Evolutionary conservation across 495 filamentous ascomycete genomes (phyloP).

Genomic region (Astrothelium subdiscretum): DNA sequence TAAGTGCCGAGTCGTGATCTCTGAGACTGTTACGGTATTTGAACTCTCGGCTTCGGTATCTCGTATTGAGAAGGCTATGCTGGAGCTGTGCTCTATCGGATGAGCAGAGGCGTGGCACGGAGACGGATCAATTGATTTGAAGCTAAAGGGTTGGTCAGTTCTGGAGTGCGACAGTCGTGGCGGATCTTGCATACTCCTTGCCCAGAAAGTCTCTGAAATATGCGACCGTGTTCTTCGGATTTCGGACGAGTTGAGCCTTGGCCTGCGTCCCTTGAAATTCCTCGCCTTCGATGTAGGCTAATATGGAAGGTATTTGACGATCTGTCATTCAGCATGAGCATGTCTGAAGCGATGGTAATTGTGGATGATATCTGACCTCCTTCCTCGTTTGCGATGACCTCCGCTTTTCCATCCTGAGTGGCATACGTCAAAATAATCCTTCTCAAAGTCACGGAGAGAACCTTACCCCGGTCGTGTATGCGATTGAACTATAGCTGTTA

Average conservation of each 20-base stretch:
- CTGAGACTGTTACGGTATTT: constrained; percentile 65
- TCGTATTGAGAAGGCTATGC: constrained; percentile 66
- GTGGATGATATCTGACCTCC: constrained; percentile 52
- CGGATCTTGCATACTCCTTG: constrained; percentile 54
- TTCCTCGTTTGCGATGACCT: constrained; percentile 98
- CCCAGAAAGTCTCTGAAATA: constrained; percentile 94
- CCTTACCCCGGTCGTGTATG: constrained; percentile 59
- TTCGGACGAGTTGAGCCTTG: constrained; percentile 82
- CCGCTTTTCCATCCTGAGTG: constrained; percentile 76
- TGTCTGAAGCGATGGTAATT: neutral
- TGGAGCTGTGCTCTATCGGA: constrained; percentile 54
- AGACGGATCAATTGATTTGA: constrained; percentile 91
- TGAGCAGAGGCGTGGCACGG: constrained; percentile 90
- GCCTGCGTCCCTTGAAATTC: constrained; percentile 95
- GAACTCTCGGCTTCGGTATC: constrained; percentile 59
- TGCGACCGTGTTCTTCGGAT: constrained; percentile 81
- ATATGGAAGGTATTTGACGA: constrained; percentile 87
- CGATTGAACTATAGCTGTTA: constrained; percentile 96
- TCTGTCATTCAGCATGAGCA: constrained; percentile 39
- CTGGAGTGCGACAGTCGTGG: neutral
- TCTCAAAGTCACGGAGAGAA: neutral
- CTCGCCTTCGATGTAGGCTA: constrained; percentile 90
- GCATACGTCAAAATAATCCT: constrained; percentile 1
- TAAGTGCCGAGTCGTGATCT: constrained; percentile 79
- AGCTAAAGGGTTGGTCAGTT: constrained; percentile 33